Conservation (phyloP, 1,284 basidiomycete species). For the Trichosporon sp. region DNA sequence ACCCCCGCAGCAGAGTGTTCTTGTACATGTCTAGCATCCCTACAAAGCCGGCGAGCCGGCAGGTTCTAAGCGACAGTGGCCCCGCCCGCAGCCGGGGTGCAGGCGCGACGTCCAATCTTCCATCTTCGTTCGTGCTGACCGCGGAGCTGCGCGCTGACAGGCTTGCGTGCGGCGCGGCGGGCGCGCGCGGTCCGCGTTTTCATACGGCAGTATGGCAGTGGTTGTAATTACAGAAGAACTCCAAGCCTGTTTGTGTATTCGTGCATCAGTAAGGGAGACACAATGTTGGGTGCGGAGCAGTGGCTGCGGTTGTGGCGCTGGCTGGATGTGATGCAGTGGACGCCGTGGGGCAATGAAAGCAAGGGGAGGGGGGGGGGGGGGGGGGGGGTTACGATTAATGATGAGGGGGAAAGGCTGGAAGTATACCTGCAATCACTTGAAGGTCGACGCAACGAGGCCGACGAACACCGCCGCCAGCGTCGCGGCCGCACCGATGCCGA, state of each 20-base stretch:
- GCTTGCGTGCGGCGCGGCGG: not conserved
- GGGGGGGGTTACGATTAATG: too few relatives aligned
- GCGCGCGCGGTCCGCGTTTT: not conserved
- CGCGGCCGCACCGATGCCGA: constrained; percentile 34
- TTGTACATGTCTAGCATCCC: constrained; percentile 6
- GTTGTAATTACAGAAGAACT: constrained; percentile 1
- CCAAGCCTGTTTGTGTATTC: constrained; percentile 3
- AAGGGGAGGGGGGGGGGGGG: too few relatives aligned
- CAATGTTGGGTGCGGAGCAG: not conserved
- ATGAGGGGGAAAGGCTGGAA: not conserved
- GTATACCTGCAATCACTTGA: constrained; percentile 9
- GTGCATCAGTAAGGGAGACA: constrained; percentile 3
- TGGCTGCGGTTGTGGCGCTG: too few relatives aligned
- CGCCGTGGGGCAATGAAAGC: not conserved
- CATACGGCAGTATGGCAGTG: not conserved
- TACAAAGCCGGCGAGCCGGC: not conserved
- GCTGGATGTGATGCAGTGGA: not conserved
- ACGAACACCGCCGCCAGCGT: constrained; percentile 44
- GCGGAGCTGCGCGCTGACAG: not conserved
- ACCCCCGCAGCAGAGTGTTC: not conserved
- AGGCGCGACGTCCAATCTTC: not conserved
- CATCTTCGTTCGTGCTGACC: not conserved
- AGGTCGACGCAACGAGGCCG: constrained; percentile 43
- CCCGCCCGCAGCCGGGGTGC: not conserved
- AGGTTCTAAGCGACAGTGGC: not conserved